Conservation (phyloP, 129 eudicot species). For the Glebionis coronaria region DNA sequence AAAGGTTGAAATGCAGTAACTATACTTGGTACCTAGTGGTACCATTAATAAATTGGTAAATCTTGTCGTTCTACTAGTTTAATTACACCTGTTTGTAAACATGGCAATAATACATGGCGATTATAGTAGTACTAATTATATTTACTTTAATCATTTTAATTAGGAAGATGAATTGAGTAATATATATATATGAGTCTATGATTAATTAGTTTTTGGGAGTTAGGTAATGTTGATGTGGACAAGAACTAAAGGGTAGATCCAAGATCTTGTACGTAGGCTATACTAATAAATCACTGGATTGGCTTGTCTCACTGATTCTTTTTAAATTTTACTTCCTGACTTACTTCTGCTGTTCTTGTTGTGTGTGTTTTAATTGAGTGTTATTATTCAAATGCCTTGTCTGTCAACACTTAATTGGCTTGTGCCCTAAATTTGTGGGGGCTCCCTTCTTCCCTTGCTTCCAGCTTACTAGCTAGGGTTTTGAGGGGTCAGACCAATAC, state of each 20-base stretch:
- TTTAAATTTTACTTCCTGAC: slow-evolving; percentile 8
- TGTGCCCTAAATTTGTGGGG: slow-evolving; percentile 31
- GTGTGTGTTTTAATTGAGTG: slow-evolving; percentile 31
- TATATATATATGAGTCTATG: too few species aligned
- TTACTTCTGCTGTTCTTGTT: slow-evolving; percentile 31
- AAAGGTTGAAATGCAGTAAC: too few species aligned
- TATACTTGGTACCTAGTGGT: too few species aligned
- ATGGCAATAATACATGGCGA: too few species aligned
- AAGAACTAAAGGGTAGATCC: slow-evolving; percentile 26
- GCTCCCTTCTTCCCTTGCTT: slow-evolving; percentile 23
- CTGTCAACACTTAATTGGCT: slow-evolving; percentile 38
- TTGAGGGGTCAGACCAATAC: slow-evolving; percentile 15
- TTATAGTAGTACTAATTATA: too few species aligned
- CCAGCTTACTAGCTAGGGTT: slow-evolving; percentile 21
- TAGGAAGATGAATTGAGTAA: too few species aligned
- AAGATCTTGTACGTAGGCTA: slow-evolving; percentile 36
- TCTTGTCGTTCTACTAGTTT: too few species aligned
- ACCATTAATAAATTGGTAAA: too few species aligned
- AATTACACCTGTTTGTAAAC: too few species aligned
- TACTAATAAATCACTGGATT: slow-evolving; percentile 23
- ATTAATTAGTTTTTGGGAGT: slow-evolving; percentile 1
- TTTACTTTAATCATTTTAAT: too few species aligned
- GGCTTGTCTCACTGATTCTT: slow-evolving; percentile 30
- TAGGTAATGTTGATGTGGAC: slow-evolving; percentile 33
- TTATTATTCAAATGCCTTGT: slow-evolving; percentile 19